phyloP scores from a whole-genome alignment of 108 stramenopile species.

The Schizochytrium sp. region DNA sequence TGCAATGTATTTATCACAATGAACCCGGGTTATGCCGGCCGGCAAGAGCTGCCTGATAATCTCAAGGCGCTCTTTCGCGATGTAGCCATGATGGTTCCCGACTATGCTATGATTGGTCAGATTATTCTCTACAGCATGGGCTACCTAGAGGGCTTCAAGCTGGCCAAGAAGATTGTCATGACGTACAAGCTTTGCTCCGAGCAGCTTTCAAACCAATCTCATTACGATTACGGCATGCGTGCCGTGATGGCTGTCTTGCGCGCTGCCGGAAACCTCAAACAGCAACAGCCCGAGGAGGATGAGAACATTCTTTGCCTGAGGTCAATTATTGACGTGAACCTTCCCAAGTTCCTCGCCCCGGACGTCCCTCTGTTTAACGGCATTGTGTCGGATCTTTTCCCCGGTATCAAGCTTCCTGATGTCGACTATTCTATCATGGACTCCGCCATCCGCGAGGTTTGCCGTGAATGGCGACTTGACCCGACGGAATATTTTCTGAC shows the following conservation, averaged over 20 bases:
- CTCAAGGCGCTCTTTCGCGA: conserved; percentile 66
- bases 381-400: conserved; percentile 58
- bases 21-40: conserved; percentile 67
- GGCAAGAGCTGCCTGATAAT: conserved; percentile 62
- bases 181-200: conserved; percentile 55
- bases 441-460: conserved; percentile 32
- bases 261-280: conserved; percentile 57
- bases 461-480: conserved; percentile 28
- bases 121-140: conserved; percentile 49
- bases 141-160: conserved; percentile 62
- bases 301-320: conserved; percentile 50
- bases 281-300: conserved; percentile 42
- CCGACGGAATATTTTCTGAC: conserved; percentile 33
- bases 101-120: conserved; percentile 64
- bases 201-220: conserved; percentile 57
- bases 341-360: conserved; percentile 54
- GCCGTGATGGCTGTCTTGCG: conserved; percentile 65
- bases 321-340: conserved; percentile 54
- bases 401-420: conserved; percentile 48
- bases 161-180: conserved; percentile 63
- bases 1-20: conserved; percentile 66
- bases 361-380: conserved; percentile 57
- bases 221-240: conserved; percentile 68
- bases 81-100: conserved; percentile 68
- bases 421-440: conserved; percentile 42